A percentile compares a stretch with the other conserved stretches of the same genome.
Conservation (phyloP, 805 yeast genomes). For the Lipomyces starkeyi region DNA sequence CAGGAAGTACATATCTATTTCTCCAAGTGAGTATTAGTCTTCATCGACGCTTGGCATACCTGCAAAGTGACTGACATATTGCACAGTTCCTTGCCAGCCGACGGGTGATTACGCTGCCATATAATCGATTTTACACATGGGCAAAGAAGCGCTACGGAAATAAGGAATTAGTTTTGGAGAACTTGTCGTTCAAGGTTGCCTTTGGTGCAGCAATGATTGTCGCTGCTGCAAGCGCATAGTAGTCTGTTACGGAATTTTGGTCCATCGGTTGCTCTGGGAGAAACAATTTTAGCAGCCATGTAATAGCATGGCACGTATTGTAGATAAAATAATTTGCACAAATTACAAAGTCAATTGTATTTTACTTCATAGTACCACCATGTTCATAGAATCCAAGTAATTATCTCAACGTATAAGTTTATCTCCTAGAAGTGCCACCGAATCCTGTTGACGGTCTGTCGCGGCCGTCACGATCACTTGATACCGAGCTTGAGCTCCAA, state of each 20-base stretch:
- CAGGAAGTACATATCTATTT: conserved; percentile 50
- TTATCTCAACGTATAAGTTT: neutral
- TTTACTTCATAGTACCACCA: too few relatives aligned
- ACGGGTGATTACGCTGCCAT: conserved; percentile 53
- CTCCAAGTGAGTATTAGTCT: conserved; percentile 31
- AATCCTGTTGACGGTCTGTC: conserved; percentile 24
- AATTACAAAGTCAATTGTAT: too few relatives aligned
- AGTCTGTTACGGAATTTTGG: neutral
- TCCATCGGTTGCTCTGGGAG: neutral
- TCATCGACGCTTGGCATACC: too few relatives aligned
- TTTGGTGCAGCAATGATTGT: conserved; percentile 58
- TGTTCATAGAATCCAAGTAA: too few relatives aligned
- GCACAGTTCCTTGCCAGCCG: conserved; percentile 58
- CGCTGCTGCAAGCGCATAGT: conserved; percentile 56
- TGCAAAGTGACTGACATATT: conserved; percentile 12
- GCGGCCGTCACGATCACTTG: neutral
- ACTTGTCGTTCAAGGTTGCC: conserved; percentile 62
- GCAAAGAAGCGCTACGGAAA: conserved; percentile 51
- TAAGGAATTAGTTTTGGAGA: conserved; percentile 56
- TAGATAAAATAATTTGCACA: too few relatives aligned
- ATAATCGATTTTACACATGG: conserved; percentile 44
- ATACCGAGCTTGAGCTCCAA: neutral
- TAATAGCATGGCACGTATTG: too few relatives aligned
- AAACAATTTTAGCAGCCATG: too few relatives aligned
- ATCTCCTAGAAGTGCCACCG: conserved; percentile 32